Conservation (phyloP, 768 basidiomycete genomes). For the Lactarius deliciosus region DNA sequence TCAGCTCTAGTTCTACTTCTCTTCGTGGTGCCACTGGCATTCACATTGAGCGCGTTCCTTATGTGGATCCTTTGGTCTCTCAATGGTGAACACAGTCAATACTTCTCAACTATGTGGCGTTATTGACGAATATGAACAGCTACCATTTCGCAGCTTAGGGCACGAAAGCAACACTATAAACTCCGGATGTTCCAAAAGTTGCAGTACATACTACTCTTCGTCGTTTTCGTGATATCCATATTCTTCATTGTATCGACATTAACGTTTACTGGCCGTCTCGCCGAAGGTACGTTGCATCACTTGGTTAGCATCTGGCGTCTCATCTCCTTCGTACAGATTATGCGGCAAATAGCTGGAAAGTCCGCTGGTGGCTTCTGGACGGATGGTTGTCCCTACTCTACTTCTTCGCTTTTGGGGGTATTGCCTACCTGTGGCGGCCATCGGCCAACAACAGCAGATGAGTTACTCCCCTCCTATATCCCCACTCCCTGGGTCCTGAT, state of each 20-base stretch:
- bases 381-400: constrained; percentile 93
- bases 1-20: constrained; percentile 80
- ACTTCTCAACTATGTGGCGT: constrained; percentile 5
- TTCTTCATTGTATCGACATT: constrained; percentile 94
- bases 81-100: constrained; percentile 52
- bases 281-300: constrained; percentile 63
- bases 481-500: constrained; percentile 15
- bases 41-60: constrained; percentile 93
- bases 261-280: constrained; percentile 86
- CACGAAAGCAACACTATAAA: constrained; percentile 85
- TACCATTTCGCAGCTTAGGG: constrained; percentile 82
- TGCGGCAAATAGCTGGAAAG: constrained; percentile 84
- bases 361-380: constrained; percentile 95
- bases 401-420: constrained; percentile 71
- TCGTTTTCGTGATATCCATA: constrained; percentile 76
- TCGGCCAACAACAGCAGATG: constrained; percentile 86
- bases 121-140: constrained; percentile 44
- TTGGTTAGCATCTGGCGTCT: not conserved
- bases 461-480: constrained; percentile 37
- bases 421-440: constrained; percentile 93
- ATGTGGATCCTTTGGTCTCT: constrained; percentile 94
- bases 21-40: constrained; percentile 91
- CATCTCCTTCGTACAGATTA: constrained; percentile 60
- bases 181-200: constrained; percentile 85
- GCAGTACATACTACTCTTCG: constrained; percentile 78